Evolutionary conservation across 1,284 basidiomycete species (phyloP).

Genomic region (Trametes versicolor): DNA sequence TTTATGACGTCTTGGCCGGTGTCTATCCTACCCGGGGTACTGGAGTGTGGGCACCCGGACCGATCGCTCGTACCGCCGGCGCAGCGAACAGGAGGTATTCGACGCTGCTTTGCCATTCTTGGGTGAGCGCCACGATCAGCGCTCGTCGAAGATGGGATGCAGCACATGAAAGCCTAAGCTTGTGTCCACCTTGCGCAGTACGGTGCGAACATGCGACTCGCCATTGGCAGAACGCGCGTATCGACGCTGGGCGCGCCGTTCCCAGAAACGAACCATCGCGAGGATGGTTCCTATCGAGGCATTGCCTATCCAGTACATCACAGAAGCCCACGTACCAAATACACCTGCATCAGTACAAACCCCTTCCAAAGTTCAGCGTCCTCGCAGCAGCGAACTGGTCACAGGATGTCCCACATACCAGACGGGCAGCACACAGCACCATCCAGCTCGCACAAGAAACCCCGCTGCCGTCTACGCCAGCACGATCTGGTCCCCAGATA

Average conservation of each 20-base stretch:
- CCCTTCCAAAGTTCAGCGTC: not conserved
- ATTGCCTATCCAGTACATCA: slow-evolving; percentile 1
- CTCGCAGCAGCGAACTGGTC: not conserved
- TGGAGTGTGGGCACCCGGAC: not conserved
- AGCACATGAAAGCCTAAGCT: not conserved
- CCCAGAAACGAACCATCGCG: not conserved
- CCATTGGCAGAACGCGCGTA: not conserved
- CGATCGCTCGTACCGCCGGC: not conserved
- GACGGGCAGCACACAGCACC: too few species aligned
- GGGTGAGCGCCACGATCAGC: not conserved
- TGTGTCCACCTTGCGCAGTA: not conserved
- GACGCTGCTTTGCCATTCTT: not conserved
- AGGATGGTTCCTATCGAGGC: not conserved
- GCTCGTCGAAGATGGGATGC: not conserved
- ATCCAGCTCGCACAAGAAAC: too few species aligned
- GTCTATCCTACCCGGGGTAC: not conserved
- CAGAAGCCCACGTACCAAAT: not conserved
- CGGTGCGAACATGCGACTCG: not conserved
- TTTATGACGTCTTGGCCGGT: not conserved
- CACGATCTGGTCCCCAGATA: not conserved
- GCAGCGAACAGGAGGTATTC: not conserved
- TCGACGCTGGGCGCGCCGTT: not conserved
- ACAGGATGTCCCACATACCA: too few species aligned
- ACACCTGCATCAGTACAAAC: not conserved
- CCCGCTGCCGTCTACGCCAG: too few species aligned